Base-by-base conservation (phyloP, 2,329 filamentous ascomycete genomes). In the Onygenales sp. region DNA sequence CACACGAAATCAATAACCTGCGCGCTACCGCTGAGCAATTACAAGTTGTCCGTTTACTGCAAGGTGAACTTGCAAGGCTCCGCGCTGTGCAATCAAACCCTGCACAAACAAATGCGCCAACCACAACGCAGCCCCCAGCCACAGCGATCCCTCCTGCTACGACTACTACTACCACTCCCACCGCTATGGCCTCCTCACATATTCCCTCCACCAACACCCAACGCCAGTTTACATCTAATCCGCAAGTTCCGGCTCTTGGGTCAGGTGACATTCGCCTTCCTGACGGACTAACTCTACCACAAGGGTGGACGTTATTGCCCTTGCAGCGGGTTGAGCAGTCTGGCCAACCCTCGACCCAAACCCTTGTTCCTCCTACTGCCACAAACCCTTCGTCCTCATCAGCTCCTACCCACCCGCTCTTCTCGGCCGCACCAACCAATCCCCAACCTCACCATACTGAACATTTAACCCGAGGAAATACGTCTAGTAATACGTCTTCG, bases 21-120 rank as follows among this genome's bases (percentile, higher is more conserved):
- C 80, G 84, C 45, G 63, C 79, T 36, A 81, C 82, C 13, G 80
- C 86, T 49, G 79, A 84, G 36, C 86, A 93, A 64, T 65, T 91
- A 4, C 78, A 82, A 47, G 71, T 81, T n/a, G 72, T 90, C n/a
- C 79, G 84, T 51, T 71, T 82, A 13, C 74, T 93, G 56, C 79
- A 87, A 56, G 70, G 73, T 17, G 88, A 93, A 65, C 67, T 93
- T 49, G 74, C 80, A 36, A 79, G 85, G 55, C 73, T 91, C 52
- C 82, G 85, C 27, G 75, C 74, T 56, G 58, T 71, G 40, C 77
- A 79, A 52, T 58, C 59, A 27, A 64, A 62, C 52, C 27, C 62
- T 4, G 42, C 52, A 8, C 39, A 47, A 13, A 39, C 47, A 36
- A 45, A 52, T 40, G 52, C 39, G 3, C 48, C 49, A 13, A 27